Evolutionary conservation across 2,329 filamentous ascomycete genomes (phyloP), one percentile per base, ranked within the genome.

Genomic region (Fusarium newnesense): DNA sequence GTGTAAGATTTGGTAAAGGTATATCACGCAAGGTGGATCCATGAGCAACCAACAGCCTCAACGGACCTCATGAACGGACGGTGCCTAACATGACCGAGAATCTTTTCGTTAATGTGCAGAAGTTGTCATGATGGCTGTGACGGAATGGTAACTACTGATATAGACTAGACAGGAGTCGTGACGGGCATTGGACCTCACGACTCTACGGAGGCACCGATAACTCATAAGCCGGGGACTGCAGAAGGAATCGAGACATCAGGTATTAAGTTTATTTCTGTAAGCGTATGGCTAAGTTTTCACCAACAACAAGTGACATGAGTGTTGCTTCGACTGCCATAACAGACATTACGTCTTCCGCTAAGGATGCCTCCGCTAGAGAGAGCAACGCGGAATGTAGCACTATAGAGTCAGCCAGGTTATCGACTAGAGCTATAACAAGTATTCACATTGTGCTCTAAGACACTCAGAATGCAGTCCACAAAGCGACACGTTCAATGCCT

Each of bases 401-500:
- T n/a, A n/a, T n/a, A n/a, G n/a, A n/a, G n/a, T n/a, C n/a, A n/a
- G n/a, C n/a, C n/a, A n/a, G n/a, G n/a, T n/a, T n/a, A 18, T 46
- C 18, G 5, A 12, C 44, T 12, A 18, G 44, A 12, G 26, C 44
- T 9, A 46, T 46, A 46, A 26, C 44, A 26, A 10, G 44, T 28
- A 46, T 46, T 46, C 10, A 18, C 44, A 16, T 46, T 30, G 32
- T 24, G 24, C 4, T 13, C 32, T 13, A 7, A 32, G 32, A 32
- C 8, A 6, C 1, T 6, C 32, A 32, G 32, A 5, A 12, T 36
- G 44, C 9, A 39, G 2, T 8, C 15, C 5, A 9, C 4, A 19
- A 24, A 0, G 0, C 9, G 2, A 11, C 10, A 19, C 3, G 2
- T 5, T 12, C 2, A 40, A 26, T 26, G 1, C 7, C 28, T 10